Conservation (phyloP, 495 filamentous ascomycete genomes). For the Elasticomyces elasticus region DNA sequence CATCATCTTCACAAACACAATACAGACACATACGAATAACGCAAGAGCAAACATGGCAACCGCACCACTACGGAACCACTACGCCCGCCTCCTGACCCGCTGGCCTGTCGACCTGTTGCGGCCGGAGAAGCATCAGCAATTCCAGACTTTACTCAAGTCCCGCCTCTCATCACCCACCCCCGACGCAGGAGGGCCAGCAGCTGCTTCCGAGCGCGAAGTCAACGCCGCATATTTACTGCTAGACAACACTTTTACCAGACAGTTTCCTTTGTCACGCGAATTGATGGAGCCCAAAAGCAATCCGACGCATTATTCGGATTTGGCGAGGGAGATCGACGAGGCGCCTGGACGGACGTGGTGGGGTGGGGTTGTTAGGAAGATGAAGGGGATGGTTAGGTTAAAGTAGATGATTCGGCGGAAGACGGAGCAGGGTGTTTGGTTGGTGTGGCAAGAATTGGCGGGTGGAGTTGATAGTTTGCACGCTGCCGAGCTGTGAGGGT, state of each 20-base stretch:
- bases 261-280: conserved; percentile 53
- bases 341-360: conserved; percentile 30
- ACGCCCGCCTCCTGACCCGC: conserved; percentile 56
- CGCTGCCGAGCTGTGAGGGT: no score
- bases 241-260: conserved; percentile 59
- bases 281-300: conserved; percentile 62
- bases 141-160: conserved; percentile 58
- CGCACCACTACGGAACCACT: conserved; percentile 37
- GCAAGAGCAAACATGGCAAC: neutral
- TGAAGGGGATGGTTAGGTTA: conserved; percentile 28
- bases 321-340: conserved; percentile 46
- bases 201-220: conserved; percentile 44
- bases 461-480: neutral
- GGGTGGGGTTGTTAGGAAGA: conserved; percentile 19
- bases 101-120: conserved; percentile 76
- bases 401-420: neutral
- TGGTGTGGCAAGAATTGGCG: neutral
- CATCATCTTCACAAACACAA: neutral
- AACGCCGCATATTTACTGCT: conserved; percentile 69
- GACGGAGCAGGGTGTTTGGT: neutral
- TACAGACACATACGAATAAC: no score
- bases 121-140: conserved; percentile 56
- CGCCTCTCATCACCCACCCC: conserved; percentile 41
- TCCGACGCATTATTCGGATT: conserved; percentile 63
- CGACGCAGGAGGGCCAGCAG: no score